phyloP scores from a whole-genome alignment of 176 grass and related monocot species.

The Triticum monococcum region DNA sequence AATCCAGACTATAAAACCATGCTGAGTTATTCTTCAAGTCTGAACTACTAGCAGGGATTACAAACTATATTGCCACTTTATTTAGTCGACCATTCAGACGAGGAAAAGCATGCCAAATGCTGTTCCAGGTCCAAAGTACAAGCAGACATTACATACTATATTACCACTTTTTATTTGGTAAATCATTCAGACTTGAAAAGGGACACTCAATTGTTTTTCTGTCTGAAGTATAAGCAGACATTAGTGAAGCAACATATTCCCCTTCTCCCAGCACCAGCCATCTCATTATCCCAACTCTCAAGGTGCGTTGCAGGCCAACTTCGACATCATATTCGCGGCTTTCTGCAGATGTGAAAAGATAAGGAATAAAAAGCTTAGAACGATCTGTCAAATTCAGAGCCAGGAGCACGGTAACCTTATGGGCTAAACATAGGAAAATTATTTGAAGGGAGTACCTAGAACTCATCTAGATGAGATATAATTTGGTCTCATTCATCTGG shows the following conservation, averaged over 20 bases:
- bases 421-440: background rate
- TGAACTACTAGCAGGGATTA: background rate
- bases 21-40: background rate
- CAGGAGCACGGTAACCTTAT: background rate
- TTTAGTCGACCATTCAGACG: background rate
- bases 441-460: no score
- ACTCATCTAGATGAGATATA: no score
- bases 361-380: constrained; percentile 2
- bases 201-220: background rate
- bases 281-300: constrained; percentile 33
- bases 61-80: constrained; percentile 8
- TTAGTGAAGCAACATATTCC: background rate
- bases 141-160: background rate
- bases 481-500: no score
- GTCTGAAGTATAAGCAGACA: background rate
- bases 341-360: constrained; percentile 42
- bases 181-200: background rate
- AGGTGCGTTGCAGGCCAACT: constrained; percentile 23
- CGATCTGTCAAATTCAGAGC: background rate
- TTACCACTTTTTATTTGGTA: background rate
- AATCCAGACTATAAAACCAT: background rate
- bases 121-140: constrained; percentile 2
- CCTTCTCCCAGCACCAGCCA: background rate
- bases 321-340: constrained; percentile 66
- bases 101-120: background rate